Conservation (phyloP, 2,329 filamentous ascomycete genomes). For the Beauveria caledonica region DNA sequence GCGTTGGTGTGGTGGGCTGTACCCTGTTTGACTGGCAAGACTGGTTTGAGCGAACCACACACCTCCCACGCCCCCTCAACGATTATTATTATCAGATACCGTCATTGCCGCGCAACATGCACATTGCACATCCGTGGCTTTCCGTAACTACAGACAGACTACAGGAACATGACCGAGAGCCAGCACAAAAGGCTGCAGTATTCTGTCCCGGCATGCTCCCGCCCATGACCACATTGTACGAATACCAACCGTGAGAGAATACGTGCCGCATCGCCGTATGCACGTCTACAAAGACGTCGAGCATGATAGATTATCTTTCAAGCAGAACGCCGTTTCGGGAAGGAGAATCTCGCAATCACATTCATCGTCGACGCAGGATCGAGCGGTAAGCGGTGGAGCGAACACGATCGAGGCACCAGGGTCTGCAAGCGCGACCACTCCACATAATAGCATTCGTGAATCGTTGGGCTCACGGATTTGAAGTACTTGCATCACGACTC, state of each 20-base stretch:
- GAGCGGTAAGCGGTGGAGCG: slow-evolving; percentile 9
- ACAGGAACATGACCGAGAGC: not conserved
- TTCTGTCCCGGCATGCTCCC: not conserved
- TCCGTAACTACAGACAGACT: too few relatives aligned
- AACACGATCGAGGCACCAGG: slow-evolving; percentile 1
- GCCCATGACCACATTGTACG: not conserved
- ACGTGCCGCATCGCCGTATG: not conserved
- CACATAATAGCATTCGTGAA: not conserved
- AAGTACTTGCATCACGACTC: not conserved
- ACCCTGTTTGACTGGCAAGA: not conserved
- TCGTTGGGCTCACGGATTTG: not conserved
- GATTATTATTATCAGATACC: not conserved
- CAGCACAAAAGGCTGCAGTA: not conserved
- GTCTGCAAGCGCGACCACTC: not conserved
- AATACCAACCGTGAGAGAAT: not conserved
- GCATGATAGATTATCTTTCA: too few relatives aligned
- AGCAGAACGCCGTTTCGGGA: not conserved
- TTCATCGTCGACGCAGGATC: slow-evolving; percentile 10
- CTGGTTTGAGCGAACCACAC: not conserved
- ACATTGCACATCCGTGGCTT: too few relatives aligned
- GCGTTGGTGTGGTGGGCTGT: not conserved
- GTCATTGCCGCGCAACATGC: not conserved
- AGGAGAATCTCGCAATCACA: not conserved
- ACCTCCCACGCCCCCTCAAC: not conserved
- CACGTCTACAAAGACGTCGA: too few relatives aligned